Evolutionary conservation across 2,329 filamentous ascomycete species (phyloP).

Genomic region (Epichloe elymi): DNA sequence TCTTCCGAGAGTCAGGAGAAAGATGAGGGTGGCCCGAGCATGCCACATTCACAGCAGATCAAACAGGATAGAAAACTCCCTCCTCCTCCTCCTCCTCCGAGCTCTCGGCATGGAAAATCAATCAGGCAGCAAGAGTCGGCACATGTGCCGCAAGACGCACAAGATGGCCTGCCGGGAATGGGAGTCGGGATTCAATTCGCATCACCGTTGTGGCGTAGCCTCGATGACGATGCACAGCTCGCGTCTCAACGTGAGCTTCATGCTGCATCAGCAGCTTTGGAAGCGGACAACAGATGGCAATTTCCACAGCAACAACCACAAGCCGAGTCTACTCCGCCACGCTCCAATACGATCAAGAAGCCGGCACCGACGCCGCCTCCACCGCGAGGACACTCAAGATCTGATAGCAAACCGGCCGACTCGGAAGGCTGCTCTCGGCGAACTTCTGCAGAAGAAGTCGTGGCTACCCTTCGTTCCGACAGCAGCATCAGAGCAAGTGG

Average conservation of each 20-base stretch:
- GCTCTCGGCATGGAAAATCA: slow-evolving; percentile 64
- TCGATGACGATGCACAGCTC: slow-evolving; percentile 34
- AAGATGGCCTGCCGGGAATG: neutral
- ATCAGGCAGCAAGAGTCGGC: slow-evolving; percentile 31
- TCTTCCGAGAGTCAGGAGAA: slow-evolving; percentile 3
- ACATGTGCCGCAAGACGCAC: neutral
- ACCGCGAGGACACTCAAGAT: slow-evolving; percentile 31
- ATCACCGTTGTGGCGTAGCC: slow-evolving; percentile 28
- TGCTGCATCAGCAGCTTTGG: slow-evolving; percentile 28
- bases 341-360: slow-evolving; percentile 22
- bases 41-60: neutral
- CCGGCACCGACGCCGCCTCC: slow-evolving; percentile 39
- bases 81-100: slow-evolving; percentile 43
- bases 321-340: neutral
- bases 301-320: slow-evolving; percentile 1
- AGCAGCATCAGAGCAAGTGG: slow-evolving; percentile 29
- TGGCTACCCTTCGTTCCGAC: slow-evolving; percentile 27
- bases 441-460: slow-evolving; percentile 36
- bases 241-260: slow-evolving; percentile 38
- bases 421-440: slow-evolving; percentile 30
- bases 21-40: neutral
- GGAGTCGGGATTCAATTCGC: slow-evolving; percentile 29
- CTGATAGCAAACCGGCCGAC: slow-evolving; percentile 28
- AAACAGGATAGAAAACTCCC: slow-evolving; percentile 45
- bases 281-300: neutral